Evolutionary conservation across 1,139 yeast genomes (phyloP).

Genomic region (Arxiozyma telluris): DNA sequence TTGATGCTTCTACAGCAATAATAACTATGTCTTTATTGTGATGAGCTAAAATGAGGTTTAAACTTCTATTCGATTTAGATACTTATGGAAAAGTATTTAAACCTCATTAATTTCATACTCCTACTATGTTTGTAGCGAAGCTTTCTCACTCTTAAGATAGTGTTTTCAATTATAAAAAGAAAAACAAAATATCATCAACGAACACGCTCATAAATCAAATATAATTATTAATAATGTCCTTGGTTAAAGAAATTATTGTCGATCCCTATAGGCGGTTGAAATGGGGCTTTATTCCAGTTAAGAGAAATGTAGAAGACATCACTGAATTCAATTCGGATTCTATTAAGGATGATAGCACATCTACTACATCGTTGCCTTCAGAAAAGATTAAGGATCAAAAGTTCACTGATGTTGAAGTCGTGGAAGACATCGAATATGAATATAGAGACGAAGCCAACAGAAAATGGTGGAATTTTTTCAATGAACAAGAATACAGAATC

Average conservation of each 20-base stretch:
- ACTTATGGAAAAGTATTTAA: no score
- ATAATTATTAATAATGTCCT: slow-evolving; percentile 1
- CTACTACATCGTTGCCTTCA: slow-evolving; percentile 1
- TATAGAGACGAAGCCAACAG: slow-evolving; percentile 55
- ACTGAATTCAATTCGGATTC: slow-evolving; percentile 1
- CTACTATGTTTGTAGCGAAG: no score
- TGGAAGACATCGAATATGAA: slow-evolving; percentile 28
- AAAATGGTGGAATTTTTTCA: slow-evolving; percentile 54
- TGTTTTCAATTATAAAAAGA: no score
- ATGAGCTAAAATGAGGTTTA: no score
- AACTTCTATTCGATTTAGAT: no score
- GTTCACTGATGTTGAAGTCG: slow-evolving; percentile 1
- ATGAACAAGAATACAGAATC: slow-evolving; percentile 52
- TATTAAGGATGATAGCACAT: slow-evolving; percentile 10
- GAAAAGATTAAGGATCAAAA: neutral
- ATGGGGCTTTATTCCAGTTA: slow-evolving; percentile 43
- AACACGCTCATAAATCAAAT: neutral
- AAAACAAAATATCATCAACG: no score
- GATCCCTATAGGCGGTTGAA: slow-evolving; percentile 35
- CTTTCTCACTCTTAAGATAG: no score
- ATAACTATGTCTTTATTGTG: no score
- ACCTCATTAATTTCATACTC: no score
- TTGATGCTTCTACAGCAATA: no score
- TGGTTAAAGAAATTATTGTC: slow-evolving; percentile 15
- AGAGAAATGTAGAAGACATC: slow-evolving; percentile 38